Percentiles rank a stretch among this genome's conserved stretches.
Evolutionary conservation across 257 asterid species (phyloP).

Genomic region (Solanum piurae): DNA sequence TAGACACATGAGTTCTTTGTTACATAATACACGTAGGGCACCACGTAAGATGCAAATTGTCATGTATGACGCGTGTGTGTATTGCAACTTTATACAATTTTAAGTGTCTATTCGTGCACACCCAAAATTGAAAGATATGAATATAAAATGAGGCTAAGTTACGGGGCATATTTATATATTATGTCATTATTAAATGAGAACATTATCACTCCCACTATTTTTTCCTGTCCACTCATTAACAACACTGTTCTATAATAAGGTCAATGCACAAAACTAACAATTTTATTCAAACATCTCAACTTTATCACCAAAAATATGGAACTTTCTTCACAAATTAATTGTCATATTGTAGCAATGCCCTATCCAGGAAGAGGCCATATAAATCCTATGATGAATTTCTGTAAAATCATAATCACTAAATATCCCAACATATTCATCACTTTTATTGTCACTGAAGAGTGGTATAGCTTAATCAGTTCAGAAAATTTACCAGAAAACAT

Average conservation of each 20-base stretch:
- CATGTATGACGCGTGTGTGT: too few relatives aligned
- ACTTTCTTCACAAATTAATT: background rate
- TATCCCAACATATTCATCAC: constrained; percentile 14
- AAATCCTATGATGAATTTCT: constrained; percentile 35
- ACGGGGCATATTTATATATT: too few relatives aligned
- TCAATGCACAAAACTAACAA: background rate
- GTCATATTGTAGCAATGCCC: constrained; percentile 65
- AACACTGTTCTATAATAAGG: background rate
- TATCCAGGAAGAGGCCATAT: constrained; percentile 88
- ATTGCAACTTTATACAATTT: too few relatives aligned
- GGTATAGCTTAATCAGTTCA: constrained; percentile 30
- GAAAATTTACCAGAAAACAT: constrained; percentile 21
- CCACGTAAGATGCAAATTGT: too few relatives aligned
- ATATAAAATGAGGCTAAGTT: too few relatives aligned
- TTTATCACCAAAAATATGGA: background rate
- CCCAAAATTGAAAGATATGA: too few relatives aligned
- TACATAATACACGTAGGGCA: too few relatives aligned
- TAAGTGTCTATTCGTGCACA: too few relatives aligned
- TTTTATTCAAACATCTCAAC: background rate
- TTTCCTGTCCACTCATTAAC: background rate
- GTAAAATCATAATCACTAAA: constrained; percentile 13
- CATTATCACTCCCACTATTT: background rate
- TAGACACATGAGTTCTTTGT: too few relatives aligned
- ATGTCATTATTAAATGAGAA: too few relatives aligned
- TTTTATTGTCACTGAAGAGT: constrained; percentile 40